Evolutionary conservation across 306 rosid species (phyloP).

Genomic region (Vigna reflexopilosa): DNA sequence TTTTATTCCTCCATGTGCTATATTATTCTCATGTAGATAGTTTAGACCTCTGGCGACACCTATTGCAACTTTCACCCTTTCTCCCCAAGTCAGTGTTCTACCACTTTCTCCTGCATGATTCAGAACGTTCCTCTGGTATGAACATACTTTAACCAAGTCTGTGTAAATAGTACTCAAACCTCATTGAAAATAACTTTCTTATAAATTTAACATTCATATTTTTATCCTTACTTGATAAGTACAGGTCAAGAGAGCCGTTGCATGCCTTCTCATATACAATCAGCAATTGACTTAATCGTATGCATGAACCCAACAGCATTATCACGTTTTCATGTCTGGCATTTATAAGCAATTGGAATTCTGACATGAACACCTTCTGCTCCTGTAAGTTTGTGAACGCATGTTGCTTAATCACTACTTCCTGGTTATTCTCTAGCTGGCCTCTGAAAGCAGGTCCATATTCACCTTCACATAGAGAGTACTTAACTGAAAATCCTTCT

Average conservation of each 20-base stretch:
- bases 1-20: conserved; percentile 77
- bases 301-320: conserved; percentile 73
- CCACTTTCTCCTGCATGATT: conserved; percentile 55
- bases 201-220: background rate
- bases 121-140: conserved; percentile 8
- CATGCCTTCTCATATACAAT: conserved; percentile 75
- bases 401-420: conserved; percentile 73
- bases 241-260: conserved; percentile 73
- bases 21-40: conserved; percentile 68
- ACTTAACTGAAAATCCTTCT: conserved; percentile 59
- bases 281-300: conserved; percentile 56
- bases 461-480: conserved; percentile 62
- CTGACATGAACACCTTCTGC: conserved; percentile 60
- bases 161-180: background rate
- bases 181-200: conserved; percentile 18
- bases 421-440: conserved; percentile 50
- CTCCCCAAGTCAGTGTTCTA: conserved; percentile 68
- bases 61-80: conserved; percentile 76
- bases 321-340: conserved; percentile 79
- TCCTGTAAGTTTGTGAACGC: conserved; percentile 62
- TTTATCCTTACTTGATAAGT: conserved; percentile 67
- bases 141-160: conserved; percentile 3
- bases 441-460: conserved; percentile 69
- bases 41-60: conserved; percentile 74
- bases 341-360: conserved; percentile 61